These are phyloP conservation scores for Xerocomellus intermedius DNA, from an alignment of 768 basidiomycete genomes.

Conservation along the genomic window DNA sequence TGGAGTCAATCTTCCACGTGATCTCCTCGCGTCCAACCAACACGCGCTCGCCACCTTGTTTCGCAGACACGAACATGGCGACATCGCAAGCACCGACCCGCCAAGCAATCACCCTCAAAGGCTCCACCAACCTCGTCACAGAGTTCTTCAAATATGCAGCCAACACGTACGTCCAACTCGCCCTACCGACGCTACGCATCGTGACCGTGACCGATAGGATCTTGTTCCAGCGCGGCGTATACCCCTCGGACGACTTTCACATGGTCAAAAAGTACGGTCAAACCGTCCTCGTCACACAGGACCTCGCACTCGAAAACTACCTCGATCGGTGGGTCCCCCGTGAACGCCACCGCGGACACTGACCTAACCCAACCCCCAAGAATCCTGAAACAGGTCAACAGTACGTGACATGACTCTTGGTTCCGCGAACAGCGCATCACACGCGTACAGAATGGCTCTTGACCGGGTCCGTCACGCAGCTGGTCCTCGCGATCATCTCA, in stretches of 20 bases:
- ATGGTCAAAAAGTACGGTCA: slow-evolving; percentile 99
- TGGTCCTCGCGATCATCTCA: slow-evolving; percentile 94
- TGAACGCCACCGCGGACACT: background rate
- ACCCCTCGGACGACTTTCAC: slow-evolving; percentile 97
- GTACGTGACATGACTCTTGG: slow-evolving; percentile 45
- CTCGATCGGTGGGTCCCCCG: slow-evolving; percentile 59
- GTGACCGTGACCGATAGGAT: slow-evolving; percentile 51
- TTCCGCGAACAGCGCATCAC: background rate
- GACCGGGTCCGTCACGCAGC: slow-evolving; percentile 86
- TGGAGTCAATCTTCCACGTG: too few relatives aligned
- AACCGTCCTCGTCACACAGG: slow-evolving; percentile 91
- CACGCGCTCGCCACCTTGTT: too few relatives aligned
- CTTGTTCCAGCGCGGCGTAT: slow-evolving; percentile 94
- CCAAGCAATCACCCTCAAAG: slow-evolving; percentile 91
- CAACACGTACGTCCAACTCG: slow-evolving; percentile 68
- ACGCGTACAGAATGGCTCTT: slow-evolving; percentile 80
- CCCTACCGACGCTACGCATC: background rate
- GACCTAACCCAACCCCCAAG: slow-evolving; percentile 38
- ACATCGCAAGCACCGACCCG: slow-evolving; percentile 50
- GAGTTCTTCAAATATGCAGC: slow-evolving; percentile 99
- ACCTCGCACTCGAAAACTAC: slow-evolving; percentile 90
- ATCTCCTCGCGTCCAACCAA: too few relatives aligned
- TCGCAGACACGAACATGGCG: background rate
- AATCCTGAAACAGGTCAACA: slow-evolving; percentile 88
- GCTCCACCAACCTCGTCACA: slow-evolving; percentile 88